A percentile compares a stretch with the other conserved stretches of the same genome.
phyloP scores from a whole-genome alignment of 2,329 filamentous ascomycete species.

The Colletotrichum incanum region DNA sequence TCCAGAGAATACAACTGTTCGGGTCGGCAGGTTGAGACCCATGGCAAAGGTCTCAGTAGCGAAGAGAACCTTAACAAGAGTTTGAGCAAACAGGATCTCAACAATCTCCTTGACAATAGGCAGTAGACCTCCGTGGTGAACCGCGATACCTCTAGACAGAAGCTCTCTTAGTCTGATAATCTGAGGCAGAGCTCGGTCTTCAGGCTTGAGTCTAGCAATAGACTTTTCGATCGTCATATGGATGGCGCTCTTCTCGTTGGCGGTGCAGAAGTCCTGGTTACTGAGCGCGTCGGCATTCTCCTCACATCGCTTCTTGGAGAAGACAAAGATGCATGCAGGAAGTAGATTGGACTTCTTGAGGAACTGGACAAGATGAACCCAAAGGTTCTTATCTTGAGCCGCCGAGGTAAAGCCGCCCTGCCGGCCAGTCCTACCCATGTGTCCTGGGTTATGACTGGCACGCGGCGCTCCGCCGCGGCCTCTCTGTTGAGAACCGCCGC shows the following conservation, averaged over 20 bases:
- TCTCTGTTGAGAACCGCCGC: conserved; percentile 68
- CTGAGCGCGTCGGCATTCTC: conserved; percentile 96
- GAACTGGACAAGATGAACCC: conserved; percentile 95
- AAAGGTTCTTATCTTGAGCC: conserved; percentile 95
- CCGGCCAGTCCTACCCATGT: conserved; percentile 91
- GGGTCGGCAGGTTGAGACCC: conserved; percentile 94
- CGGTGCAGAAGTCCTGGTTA: conserved; percentile 95
- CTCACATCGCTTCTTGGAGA: conserved; percentile 97
- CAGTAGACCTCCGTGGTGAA: conserved; percentile 94
- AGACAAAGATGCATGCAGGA: conserved; percentile 97
- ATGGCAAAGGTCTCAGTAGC: conserved; percentile 99
- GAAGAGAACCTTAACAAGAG: conserved; percentile 95
- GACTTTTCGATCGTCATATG: conserved; percentile 99
- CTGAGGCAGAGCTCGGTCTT: conserved; percentile 92
- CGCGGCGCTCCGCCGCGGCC: conserved; percentile 72
- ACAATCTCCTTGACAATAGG: conserved; percentile 99
- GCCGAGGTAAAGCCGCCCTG: conserved; percentile 89
- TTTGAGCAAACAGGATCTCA: conserved; percentile 95
- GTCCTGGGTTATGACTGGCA: conserved; percentile 78
- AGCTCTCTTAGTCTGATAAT: conserved; percentile 91
- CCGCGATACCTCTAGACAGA: conserved; percentile 89
- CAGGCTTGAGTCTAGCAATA: conserved; percentile 89
- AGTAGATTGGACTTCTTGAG: conserved; percentile 89
- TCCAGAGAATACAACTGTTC: conserved; percentile 97
- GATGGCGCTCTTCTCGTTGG: conserved; percentile 94